Evolutionary conservation across 768 basidiomycete species (phyloP).

Genomic region (Pisolithus tinctorius): DNA sequence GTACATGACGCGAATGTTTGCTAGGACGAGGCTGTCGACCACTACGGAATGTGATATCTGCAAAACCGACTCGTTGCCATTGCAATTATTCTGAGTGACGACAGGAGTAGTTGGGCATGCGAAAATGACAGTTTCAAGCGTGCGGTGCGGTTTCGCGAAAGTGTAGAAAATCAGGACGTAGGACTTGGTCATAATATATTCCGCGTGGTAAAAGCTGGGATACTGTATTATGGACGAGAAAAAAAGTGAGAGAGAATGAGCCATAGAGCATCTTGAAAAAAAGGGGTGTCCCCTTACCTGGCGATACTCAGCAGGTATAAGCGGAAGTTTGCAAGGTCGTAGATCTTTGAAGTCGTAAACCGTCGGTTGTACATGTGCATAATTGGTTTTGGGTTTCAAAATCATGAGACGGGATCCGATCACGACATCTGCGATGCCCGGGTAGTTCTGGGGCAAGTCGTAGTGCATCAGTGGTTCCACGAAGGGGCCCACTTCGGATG

Average conservation of each 20-base stretch:
- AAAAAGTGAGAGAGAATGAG: not conserved
- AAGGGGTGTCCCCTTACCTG: not conserved
- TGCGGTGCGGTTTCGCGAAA: not conserved
- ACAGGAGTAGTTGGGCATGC: not conserved
- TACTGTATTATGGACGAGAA: not conserved
- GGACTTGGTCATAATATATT: conserved; percentile 1
- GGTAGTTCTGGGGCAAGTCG: not conserved
- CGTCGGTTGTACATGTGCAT: not conserved
- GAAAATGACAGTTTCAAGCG: not conserved
- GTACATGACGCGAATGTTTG: not conserved
- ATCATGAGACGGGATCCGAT: conserved; percentile 5
- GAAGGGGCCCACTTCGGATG: not conserved
- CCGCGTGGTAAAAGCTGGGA: not conserved
- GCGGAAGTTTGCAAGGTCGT: not conserved
- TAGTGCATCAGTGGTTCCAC: not conserved
- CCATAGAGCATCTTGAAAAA: not conserved
- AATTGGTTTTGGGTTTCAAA: not conserved
- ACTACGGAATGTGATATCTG: not conserved
- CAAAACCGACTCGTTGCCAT: not conserved
- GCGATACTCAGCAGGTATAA: not conserved
- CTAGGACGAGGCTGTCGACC: not conserved
- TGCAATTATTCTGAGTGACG: not conserved
- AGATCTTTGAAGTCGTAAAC: conserved; percentile 3
- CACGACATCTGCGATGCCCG: not conserved
- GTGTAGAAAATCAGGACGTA: conserved; percentile 3